These are phyloP conservation scores for Arachnomyces sp. DNA, from an alignment of 2,329 filamentous ascomycete species.

Conservation along the genomic window DNA sequence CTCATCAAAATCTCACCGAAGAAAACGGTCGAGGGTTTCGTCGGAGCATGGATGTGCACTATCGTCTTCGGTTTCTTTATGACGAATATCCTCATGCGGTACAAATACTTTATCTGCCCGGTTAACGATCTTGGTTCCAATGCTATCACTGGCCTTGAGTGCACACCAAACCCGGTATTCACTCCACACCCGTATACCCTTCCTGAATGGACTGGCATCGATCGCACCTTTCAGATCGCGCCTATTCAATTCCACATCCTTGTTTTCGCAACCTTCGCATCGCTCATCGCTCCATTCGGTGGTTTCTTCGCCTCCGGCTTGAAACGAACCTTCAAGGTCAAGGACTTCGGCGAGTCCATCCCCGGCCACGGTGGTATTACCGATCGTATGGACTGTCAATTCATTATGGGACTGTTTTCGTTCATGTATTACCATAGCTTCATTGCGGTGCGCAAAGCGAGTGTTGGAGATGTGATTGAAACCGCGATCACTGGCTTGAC, in stretches of 20 bases:
- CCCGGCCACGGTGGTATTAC: constrained; percentile 97
- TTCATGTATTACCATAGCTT: constrained; percentile 99
- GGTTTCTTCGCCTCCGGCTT: constrained; percentile 97
- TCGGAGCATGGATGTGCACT: constrained; percentile 93
- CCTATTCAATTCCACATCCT: constrained; percentile 94
- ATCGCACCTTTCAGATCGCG: constrained; percentile 60
- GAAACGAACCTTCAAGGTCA: constrained; percentile 99
- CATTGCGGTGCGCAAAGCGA: constrained; percentile 80
- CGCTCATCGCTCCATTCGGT: constrained; percentile 91
- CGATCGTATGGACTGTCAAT: constrained; percentile 98
- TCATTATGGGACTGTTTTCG: constrained; percentile 98
- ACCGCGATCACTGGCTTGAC: constrained; percentile 82
- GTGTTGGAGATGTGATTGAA: constrained; percentile 81
- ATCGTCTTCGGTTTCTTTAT: constrained; percentile 75
- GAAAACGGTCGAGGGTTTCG: constrained; percentile 97
- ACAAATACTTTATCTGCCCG: constrained; percentile 97
- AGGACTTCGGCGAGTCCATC: constrained; percentile 98
- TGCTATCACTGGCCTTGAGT: constrained; percentile 81
- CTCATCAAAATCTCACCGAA: constrained; percentile 97
- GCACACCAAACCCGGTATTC: constrained; percentile 88
- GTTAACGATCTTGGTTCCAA: constrained; percentile 95
- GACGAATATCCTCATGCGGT: constrained; percentile 77
- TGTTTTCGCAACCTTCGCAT: constrained; percentile 85
- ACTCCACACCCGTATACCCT: constrained; percentile 66
- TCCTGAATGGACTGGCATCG: constrained; percentile 62